phyloP scores from a whole-genome alignment of 768 basidiomycete genomes.

The Suillus americanus region DNA sequence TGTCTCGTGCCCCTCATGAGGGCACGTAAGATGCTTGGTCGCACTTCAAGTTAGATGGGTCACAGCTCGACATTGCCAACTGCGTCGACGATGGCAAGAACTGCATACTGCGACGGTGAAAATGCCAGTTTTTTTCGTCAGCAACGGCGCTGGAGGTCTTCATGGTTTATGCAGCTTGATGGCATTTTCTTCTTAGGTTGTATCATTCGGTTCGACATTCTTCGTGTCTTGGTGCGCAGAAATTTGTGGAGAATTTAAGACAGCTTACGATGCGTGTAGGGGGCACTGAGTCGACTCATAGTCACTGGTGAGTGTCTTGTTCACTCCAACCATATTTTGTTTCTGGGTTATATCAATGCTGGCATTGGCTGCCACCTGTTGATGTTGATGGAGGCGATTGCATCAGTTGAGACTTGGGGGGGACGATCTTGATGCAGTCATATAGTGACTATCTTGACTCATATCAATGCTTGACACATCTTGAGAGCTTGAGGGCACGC shows the following conservation, averaged over 20 bases:
- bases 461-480: slow-evolving; percentile 8
- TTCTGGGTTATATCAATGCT: slow-evolving; percentile 2
- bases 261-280: slow-evolving; percentile 3
- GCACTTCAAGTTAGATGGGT: not conserved
- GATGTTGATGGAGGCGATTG: slow-evolving; percentile 1
- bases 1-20: not conserved
- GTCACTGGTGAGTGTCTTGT: slow-evolving; percentile 15
- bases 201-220: not conserved
- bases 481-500: slow-evolving; percentile 11
- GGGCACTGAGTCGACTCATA: not conserved
- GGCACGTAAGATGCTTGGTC: not conserved
- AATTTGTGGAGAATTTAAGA: not conserved
- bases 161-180: slow-evolving; percentile 3
- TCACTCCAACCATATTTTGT: slow-evolving; percentile 9
- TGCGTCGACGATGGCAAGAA: not conserved
- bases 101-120: slow-evolving; percentile 6
- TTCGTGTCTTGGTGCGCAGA: not conserved
- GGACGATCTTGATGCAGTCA: slow-evolving; percentile 1
- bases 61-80: not conserved
- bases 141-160: not conserved
- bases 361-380: not conserved
- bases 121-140: not conserved
- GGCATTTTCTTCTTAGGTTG: not conserved
- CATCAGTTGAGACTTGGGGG: not conserved
- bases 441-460: slow-evolving; percentile 7